Base-by-base conservation (phyloP, 768 basidiomycete genomes). In the Pleurotus sapidus region DNA sequence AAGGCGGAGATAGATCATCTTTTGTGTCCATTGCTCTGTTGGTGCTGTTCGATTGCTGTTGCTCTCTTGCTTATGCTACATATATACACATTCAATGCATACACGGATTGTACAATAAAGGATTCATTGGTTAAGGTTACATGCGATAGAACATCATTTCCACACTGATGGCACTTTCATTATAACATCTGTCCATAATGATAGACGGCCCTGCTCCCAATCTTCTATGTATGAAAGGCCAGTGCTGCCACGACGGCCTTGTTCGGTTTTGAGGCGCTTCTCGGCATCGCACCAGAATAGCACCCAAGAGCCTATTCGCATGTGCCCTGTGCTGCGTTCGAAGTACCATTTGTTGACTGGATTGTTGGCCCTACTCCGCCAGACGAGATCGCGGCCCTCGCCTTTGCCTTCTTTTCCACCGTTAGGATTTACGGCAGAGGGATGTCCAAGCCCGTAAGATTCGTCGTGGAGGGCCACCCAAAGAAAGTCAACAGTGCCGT, bases 261-360 rank as follows among this genome's bases (percentile, higher is more conserved):
- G 83, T 65, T 88, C 86, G 17, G 80, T 81, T 70, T 82, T 86
- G 24, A 95, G 72, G 53, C 88, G 79, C 72, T 88, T 91, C 76
- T 98, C 96, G 1, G 89, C 93, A 74, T 99, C 97, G 71, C 95
- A 97, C 97, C 97, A 99, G 72, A 99, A 99, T 64, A 99, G 71
- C 46, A 93, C 86, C 93, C 96, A 99, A 23, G 85, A 76, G 9
- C 88, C 89, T 77, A 89, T 82, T 61, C 91, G 82, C 39, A 94
- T 60, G 73, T 98, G 95, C 17, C 97, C 97, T 17, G 88, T 89
- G 68, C 89, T 91, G 34, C 97, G 86, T 67, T 99, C 97, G 62
- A 93, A 98, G 74, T 99, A 99, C 97, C 97, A 99, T 73, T 95
- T 96, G 75, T 99, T 99, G 57, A 98, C 86, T 0, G 95, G 95